Evolutionary conservation across 2,329 filamentous ascomycete genomes (phyloP), one percentile per base, ranked within the genome.

Genomic region (Pseudofabraea citricarpa): DNA sequence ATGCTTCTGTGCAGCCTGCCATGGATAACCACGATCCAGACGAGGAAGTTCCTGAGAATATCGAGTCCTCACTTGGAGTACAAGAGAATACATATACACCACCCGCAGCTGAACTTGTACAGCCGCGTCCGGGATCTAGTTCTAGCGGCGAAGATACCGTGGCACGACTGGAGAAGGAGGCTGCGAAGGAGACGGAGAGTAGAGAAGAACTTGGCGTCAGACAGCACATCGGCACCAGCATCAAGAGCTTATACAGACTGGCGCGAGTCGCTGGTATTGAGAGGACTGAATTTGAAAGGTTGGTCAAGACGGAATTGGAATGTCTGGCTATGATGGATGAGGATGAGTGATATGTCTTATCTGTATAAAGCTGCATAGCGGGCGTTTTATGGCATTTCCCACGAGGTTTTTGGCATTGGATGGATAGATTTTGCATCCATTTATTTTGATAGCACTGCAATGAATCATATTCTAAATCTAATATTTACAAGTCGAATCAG

Each of bases 11-110:
- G 7, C 87, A 91, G 60, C 85, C 87, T 2, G 86, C 86, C 23
- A 80, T 91, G 72, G 87, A 91, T 63, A 80, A 79, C 44, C 81
- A 90, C 60, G 86, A 90, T 52, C 86, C 86, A n/a, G 84, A 89
- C 54, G 85, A 89, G 65, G 81, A 66, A 21, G 49, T 63, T 20
- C 60, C 56, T 9, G 63, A 66, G 1, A 63, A 61, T 8, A 62
- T 68, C 33, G 63, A 72, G 42, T 71, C 70, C 16, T 74, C 71
- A 0, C 59, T 77, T 7, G 66, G 67, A 16, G 65, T 67, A 40
- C 38, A 38, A 45, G 8, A 43, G 44, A 12, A 31, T 5, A 2
- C 27, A 6, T 15, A 6, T 31, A 10, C 20, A 18, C 27, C 26
- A 15, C 18, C 12, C n/a, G 18, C 58, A 60, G 49, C 46, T 58